Base-by-base conservation (phyloP, 2,329 filamentous ascomycete genomes). In the Neonectria faginata region DNA sequence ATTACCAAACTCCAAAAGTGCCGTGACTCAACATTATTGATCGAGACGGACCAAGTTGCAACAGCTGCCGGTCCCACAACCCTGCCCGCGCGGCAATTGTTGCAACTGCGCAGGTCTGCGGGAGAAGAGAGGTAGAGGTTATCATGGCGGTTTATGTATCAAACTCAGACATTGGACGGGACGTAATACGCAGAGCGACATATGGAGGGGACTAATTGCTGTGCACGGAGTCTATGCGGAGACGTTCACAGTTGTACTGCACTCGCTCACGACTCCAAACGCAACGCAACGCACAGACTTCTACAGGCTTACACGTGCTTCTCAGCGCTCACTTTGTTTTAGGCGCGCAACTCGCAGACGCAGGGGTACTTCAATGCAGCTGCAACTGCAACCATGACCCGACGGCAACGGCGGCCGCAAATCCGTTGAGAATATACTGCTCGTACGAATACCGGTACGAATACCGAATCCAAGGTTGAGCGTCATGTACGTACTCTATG, bases 21-120 rank as follows among this genome's bases (percentile, higher is more conserved):
- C 53, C 57, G 69, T 73, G 69, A 73, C 58, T 73, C 62, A 70
- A 69, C 60, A 51, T 36, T 62, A n/a, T 58, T 45, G 33, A 58
- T 51, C 16, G 45, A 59, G 57, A 68, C 54, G 50, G 58, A 52
- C 47, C 56, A 55, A 57, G 57, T 65, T 62, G 65, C 52, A 68
- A 70, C 67, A 60, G 67, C 62, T 68, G 65, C 61, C 57, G 65
- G 69, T 70, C 57, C 70, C 70, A 73, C 69, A 70, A 51, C 56
- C 48, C 60, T 39, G 58, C 63, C 48, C 65, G 55, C 57, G 57
- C 42, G 66, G 59, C 59, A 66, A 63, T 57, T 53, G 57, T 60
- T 50, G 51, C 57, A 50, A 54, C 39, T 60, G 59, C 61, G 57
- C 60, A 62, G 45, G 45, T 45, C 64, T 57, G 60, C 31, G 47